phyloP scores from a whole-genome alignment of 495 filamentous ascomycete species.

The Bryoglossum gracile region DNA sequence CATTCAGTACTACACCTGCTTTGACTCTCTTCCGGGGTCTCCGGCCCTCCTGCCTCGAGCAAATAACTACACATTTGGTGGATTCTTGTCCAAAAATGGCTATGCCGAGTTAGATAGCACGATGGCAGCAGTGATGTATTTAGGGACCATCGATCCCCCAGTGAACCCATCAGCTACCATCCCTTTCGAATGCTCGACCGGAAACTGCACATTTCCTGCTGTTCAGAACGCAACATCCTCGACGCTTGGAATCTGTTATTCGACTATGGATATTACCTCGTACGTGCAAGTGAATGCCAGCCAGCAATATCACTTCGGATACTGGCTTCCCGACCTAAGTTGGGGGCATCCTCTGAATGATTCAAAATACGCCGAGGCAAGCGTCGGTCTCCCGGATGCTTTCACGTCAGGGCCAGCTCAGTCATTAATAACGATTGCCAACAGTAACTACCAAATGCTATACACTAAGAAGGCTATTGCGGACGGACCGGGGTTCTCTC shows the following conservation, averaged over 20 bases:
- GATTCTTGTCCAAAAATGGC: background rate
- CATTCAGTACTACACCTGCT: background rate
- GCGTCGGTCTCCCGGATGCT: background rate
- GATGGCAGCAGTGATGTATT: background rate
- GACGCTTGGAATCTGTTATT: background rate
- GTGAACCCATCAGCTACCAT: background rate
- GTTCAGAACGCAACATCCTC: background rate
- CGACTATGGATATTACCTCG: background rate
- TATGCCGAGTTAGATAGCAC: background rate
- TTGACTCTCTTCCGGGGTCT: background rate
- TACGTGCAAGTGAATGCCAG: background rate
- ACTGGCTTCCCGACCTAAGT: background rate
- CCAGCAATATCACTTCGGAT: background rate
- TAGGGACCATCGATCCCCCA: background rate
- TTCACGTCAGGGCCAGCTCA: background rate
- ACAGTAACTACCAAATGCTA: background rate
- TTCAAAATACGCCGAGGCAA: background rate
- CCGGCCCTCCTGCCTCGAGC: background rate
- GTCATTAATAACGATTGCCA: constrained; percentile 1
- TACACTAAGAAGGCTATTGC: background rate
- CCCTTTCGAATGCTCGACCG: background rate
- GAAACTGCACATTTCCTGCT: background rate
- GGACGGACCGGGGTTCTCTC: background rate
- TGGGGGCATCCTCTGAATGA: background rate
- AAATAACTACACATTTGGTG: background rate